Evolutionary conservation across 2,329 filamentous ascomycete species (phyloP), one percentile per base, ranked within the genome.

Genomic region (Escovopsis sp.): DNA sequence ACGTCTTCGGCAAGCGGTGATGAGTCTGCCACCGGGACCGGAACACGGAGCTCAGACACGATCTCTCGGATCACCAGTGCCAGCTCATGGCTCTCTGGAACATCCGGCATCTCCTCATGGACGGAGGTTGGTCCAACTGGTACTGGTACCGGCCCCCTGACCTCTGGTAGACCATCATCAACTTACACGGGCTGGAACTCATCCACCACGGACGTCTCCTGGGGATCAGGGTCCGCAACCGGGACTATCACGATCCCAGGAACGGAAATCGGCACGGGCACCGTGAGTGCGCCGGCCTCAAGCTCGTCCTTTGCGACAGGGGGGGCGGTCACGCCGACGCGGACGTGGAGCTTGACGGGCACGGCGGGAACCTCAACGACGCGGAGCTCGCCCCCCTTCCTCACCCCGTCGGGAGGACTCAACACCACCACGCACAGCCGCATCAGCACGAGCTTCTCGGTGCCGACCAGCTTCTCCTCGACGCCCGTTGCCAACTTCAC

Each of bases 401-500:
- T 45, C 6, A 45, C 44, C 1, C 44, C 44, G 14, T 33, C 37
- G 10, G 35, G 41, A 3, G 27, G 27, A 24, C 40, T 45, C 27
- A 45, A 43, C 35, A 41, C 31, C 36, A 39, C 40, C 31, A 43
- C 40, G 27, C 15, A 39, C 27, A 39, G 31, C 13, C 36, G 8
- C 4, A 42, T 34, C 27, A 30, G 27, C 27, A 30, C 27, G 8
- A 30, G 27, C 7, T 30, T 30, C 13, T 37, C 32, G 16, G 51
- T 42, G 2, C 35, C 42, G 16, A 44, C 45, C 3, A 25, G 42
- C 0, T 37, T 31, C 14, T 37, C 48, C 16, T 35, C 47, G 5
- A 47, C 56, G 14, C 50, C 56, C 2, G 56, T 53, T 6, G 54
- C 50, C 14, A 59, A 58, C 40, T 59, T 59, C 43, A 61, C 57